Evolutionary conservation across 176 grass and related monocot genomes (phyloP), one percentile per base, ranked within the genome.

Genomic region (Oryza officinalis): DNA sequence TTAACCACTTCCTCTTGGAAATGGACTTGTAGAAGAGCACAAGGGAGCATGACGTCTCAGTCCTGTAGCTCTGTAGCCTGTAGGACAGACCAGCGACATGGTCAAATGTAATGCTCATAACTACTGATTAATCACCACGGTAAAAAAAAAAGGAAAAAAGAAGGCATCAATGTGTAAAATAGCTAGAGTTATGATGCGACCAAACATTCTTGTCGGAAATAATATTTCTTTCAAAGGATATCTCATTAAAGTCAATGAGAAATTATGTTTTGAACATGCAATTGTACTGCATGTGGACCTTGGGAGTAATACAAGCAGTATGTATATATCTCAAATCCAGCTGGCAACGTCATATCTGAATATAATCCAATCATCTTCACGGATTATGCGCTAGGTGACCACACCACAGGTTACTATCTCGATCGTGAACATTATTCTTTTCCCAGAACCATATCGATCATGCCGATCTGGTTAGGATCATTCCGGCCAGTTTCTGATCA

Each of bases 1-100:
- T 83, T 78, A 87, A 83, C 75, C 75, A 74, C 79, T 67, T 57
- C 38, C 23, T 47, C 20, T 57, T 57, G 52, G 67, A 60, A 27
- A 78, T 79, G 74, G 59, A 86, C 73, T 8, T 15, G 8, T n/a
- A 18, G 70, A 67, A 33, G 61, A 33, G 22, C 57, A 25, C 44
- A 13, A 26, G 41, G 72, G 10, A 18, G 44, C 25, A 12, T 60
- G 85, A 81, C 61, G 69, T 57, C 52, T 57, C 5, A 54, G 20
- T 57, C 1, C 20, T 57, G 57, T 61, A 23, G 22, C 57, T 23
- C n/a, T 61, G 57, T 61, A 61, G n/a, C 8, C 57, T n/a, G 52
- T 7, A n/a, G 17, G 52, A 57, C n/a, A 61, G 57, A 61, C n/a
- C 20, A 23, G 57, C 13, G 54, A 25, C 57, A 61, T 23, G 57